Base-by-base conservation (phyloP, 257 asterid genomes). In the Handroanthus guayacan region DNA sequence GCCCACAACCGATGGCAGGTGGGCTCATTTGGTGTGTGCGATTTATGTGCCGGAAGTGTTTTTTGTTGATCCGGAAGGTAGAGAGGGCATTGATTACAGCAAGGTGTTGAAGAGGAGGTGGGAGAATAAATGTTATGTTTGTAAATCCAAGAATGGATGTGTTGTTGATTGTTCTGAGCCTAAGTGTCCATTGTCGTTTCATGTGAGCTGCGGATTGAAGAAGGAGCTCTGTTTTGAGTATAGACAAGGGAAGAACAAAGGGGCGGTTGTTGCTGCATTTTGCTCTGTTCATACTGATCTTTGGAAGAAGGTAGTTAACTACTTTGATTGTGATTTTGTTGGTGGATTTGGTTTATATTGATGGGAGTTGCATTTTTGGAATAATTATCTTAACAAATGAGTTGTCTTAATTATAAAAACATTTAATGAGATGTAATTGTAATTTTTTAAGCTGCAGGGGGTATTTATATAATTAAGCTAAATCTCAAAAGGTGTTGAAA, bases 1-100 rank as follows among this genome's bases (percentile, higher is more conserved):
- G 86, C 79, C 87, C 37, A 92, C 97, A 17, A 84, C 75, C 5
- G 93, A 89, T 17, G 92, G 92, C 36, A 74, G 83, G 61, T 94
- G 97, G 97, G 98, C 97, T 5, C 98, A 94, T 74, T 47, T 94
- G 67, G 92, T 91, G 44, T 94, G 98, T 55, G 91, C 97, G 45
- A 78, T 86, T 14, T 86, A 80, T 5, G 95, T 94, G 38, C 99
- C 98, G n/a, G 99, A 94, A 71, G 98, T 88, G 77, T 94, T 86
- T 66, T 94, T 92, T 51, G 50, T 20, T 3, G 94, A 94, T 4
- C 70, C 96, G 0, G 85, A 80, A 38, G 92, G 91, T 0, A 82
- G 95, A 65, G 87, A 87, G 71, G 96, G 97, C 1, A 92, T 92
- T 56, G 88, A 90, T 67, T 86, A 91, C 38, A 75, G 83, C 18